These are phyloP conservation scores for Hemileccinum rubropunctum DNA, from an alignment of 768 basidiomycete species.

Conservation along the genomic window DNA sequence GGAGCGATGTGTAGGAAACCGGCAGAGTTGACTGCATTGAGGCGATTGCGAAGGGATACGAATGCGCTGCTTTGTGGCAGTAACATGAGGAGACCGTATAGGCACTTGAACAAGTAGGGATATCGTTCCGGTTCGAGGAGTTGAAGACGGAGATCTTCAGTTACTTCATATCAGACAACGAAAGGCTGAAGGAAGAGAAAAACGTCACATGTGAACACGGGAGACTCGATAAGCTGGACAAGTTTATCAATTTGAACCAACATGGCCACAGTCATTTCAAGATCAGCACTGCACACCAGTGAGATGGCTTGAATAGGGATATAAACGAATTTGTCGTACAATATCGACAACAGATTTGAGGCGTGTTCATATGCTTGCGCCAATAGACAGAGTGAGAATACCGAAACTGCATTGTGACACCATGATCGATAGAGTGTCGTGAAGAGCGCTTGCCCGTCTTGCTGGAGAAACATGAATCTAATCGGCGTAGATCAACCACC, in stretches of 20 bases:
- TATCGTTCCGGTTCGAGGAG: constrained; percentile 96
- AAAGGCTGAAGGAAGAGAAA: neutral
- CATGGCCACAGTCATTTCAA: constrained; percentile 94
- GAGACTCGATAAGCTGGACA: constrained; percentile 96
- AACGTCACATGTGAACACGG: constrained; percentile 90
- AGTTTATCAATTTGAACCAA: constrained; percentile 97
- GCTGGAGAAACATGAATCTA: constrained; percentile 34
- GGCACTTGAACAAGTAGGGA: constrained; percentile 94
- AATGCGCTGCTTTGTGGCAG: constrained; percentile 97
- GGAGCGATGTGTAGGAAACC: constrained; percentile 92
- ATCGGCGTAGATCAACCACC: constrained; percentile 2
- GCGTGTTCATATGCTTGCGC: constrained; percentile 99
- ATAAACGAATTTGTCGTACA: constrained; percentile 49
- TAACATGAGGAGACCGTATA: constrained; percentile 96
- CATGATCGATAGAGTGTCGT: constrained; percentile 93
- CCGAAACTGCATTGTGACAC: constrained; percentile 98
- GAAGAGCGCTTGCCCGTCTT: constrained; percentile 97
- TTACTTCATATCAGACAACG: constrained; percentile 1
- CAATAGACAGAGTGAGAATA: constrained; percentile 92
- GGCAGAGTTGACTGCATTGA: constrained; percentile 93
- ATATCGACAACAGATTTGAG: constrained; percentile 91
- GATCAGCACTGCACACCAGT: constrained; percentile 66
- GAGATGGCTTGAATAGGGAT: neutral
- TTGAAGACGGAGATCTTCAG: constrained; percentile 79
- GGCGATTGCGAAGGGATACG: constrained; percentile 86